These are phyloP conservation scores for Hypericum androsaemum DNA, from an alignment of 345 rosid genomes.

Conservation along the genomic window DNA sequence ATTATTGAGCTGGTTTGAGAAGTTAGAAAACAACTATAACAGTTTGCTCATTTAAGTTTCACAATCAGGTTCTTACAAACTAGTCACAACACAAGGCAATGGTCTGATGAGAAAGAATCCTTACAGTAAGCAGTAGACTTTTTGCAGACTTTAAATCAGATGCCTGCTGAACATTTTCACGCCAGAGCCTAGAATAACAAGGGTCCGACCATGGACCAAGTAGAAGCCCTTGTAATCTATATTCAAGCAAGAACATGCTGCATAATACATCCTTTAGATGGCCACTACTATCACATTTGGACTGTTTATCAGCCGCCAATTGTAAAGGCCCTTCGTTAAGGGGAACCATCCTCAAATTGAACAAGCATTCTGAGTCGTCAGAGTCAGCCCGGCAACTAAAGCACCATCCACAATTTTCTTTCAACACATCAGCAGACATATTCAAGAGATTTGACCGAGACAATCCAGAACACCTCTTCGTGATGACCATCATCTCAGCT, in stretches of 20 bases:
- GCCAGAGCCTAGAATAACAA: slow-evolving; percentile 55
- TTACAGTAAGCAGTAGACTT: slow-evolving; percentile 52
- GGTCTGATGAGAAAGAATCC: slow-evolving; percentile 10
- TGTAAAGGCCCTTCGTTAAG: slow-evolving; percentile 30
- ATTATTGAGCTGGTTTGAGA: no score
- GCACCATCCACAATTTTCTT: slow-evolving; percentile 98
- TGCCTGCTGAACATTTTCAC: slow-evolving; percentile 42
- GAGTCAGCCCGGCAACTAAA: slow-evolving; percentile 48
- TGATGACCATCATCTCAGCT: slow-evolving; percentile 62
- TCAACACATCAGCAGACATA: slow-evolving; percentile 31
- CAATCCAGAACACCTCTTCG: slow-evolving; percentile 50
- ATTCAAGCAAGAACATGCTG: slow-evolving; percentile 58
- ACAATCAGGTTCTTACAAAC: no score
- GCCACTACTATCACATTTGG: slow-evolving; percentile 30
- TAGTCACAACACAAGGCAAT: no score
- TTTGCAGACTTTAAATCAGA: slow-evolving; percentile 46
- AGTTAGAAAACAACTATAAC: no score
- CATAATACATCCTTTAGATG: slow-evolving; percentile 42
- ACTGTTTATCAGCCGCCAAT: slow-evolving; percentile 32
- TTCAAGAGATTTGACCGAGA: slow-evolving; percentile 44
- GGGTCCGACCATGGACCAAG: slow-evolving; percentile 88
- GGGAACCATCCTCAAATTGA: slow-evolving; percentile 43
- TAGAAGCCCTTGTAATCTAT: slow-evolving; percentile 70
- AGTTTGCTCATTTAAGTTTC: no score
- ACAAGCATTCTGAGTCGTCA: slow-evolving; percentile 60